These are phyloP conservation scores for Fusarium piperis DNA, from an alignment of 2,329 filamentous ascomycete species.

Conservation along the genomic window DNA sequence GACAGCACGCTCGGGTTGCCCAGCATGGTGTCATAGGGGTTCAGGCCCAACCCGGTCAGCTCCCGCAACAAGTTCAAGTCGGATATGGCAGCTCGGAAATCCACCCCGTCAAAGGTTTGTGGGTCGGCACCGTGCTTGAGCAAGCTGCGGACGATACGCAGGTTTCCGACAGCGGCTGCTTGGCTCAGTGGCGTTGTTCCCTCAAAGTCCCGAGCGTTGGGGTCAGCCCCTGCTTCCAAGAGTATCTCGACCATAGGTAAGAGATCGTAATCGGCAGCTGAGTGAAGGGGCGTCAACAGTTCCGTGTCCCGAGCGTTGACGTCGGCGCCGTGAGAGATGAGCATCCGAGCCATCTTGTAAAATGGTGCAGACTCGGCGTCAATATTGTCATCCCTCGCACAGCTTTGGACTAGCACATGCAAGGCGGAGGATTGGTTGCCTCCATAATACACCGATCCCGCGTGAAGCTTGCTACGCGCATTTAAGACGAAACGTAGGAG, in stretches of 20 bases:
- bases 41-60: slow-evolving; percentile 19
- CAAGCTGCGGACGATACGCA: slow-evolving; percentile 8
- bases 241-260: slow-evolving; percentile 6
- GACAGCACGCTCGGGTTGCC: slow-evolving; percentile 3
- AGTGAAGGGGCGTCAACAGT: slow-evolving; percentile 21
- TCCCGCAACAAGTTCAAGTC: background rate
- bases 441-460: background rate
- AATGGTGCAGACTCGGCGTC: background rate
- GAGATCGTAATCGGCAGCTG: slow-evolving; percentile 1
- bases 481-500: slow-evolving; percentile 31
- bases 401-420: slow-evolving; percentile 21
- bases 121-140: slow-evolving; percentile 25
- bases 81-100: background rate
- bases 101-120: slow-evolving; percentile 1
- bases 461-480: background rate
- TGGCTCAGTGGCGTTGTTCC: slow-evolving; percentile 13
- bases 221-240: slow-evolving; percentile 32
- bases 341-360: slow-evolving; percentile 10
- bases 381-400: background rate
- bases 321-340: slow-evolving; percentile 24
- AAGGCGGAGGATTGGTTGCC: slow-evolving; percentile 7
- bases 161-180: background rate
- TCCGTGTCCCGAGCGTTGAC: slow-evolving; percentile 26
- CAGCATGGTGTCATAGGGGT: slow-evolving; percentile 4
- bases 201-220: slow-evolving; percentile 11